These are phyloP conservation scores for Leccinum olivaceopallidum DNA, from an alignment of 768 basidiomycete genomes.

Conservation along the genomic window DNA sequence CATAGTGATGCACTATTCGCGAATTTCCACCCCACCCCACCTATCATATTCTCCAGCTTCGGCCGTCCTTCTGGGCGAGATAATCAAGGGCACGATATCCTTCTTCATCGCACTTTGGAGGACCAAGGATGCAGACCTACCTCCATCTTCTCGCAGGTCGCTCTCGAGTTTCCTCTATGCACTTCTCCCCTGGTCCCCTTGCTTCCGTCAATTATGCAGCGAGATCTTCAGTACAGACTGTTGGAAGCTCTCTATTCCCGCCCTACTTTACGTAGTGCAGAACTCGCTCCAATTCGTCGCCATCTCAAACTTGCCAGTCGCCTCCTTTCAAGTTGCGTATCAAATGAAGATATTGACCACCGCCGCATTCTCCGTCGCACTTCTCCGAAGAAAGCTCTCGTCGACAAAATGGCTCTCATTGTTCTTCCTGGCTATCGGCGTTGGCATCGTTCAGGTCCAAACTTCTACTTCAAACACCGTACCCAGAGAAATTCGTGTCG, in stretches of 20 bases:
- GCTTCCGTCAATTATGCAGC: conserved; percentile 56
- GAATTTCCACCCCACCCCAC: conserved; percentile 76
- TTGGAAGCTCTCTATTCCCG: conserved; percentile 98
- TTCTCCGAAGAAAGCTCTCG: conserved; percentile 75
- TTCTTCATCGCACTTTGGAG: conserved; percentile 76
- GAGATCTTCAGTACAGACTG: conserved; percentile 91
- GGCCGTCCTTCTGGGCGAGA: conserved; percentile 92
- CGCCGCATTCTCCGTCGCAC: conserved; percentile 84
- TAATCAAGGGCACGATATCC: conserved; percentile 92
- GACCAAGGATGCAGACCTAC: conserved; percentile 44
- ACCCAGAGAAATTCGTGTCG: conserved; percentile 46
- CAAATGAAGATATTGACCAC: conserved; percentile 99
- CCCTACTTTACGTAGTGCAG: conserved; percentile 93
- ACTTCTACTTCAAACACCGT: conserved; percentile 41
- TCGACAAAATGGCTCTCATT: conserved; percentile 84
- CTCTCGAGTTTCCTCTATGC: conserved; percentile 37
- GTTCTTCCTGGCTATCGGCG: conserved; percentile 86
- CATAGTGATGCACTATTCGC: conserved; percentile 99
- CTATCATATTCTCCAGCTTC: conserved; percentile 90
- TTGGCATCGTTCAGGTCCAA: conserved; percentile 95
- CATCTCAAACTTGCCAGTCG: conserved; percentile 91
- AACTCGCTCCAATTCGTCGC: conserved; percentile 98
- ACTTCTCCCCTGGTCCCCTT: conserved; percentile 46
- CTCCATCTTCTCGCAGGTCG: conserved; percentile 43
- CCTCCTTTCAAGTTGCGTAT: conserved; percentile 97